Evolutionary conservation across 371 early-diverging fungal genomes (phyloP).

Genomic region (Mortierella sp.): DNA sequence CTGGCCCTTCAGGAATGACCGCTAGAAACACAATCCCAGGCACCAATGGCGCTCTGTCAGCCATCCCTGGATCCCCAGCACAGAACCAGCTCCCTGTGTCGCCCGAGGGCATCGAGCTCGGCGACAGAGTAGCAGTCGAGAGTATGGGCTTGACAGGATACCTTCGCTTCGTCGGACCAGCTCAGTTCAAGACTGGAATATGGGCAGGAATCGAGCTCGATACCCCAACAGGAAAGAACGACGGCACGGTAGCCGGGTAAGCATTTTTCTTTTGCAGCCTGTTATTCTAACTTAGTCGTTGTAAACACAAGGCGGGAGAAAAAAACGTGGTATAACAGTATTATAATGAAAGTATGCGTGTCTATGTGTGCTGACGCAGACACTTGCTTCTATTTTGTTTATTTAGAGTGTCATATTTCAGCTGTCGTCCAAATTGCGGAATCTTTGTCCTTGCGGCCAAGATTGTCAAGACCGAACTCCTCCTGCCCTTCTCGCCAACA

Average conservation of each 20-base stretch:
- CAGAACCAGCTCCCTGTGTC: constrained; percentile 33
- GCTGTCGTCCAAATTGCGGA: constrained; percentile 77
- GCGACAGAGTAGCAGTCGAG: constrained; percentile 78
- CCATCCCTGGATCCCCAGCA: background rate
- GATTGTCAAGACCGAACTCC: constrained; percentile 61
- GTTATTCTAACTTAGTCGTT: background rate
- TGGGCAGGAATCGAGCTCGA: constrained; percentile 91
- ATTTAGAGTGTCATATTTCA: constrained; percentile 72
- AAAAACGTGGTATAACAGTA: constrained; percentile 6
- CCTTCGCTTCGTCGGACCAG: constrained; percentile 78
- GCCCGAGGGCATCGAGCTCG: constrained; percentile 54
- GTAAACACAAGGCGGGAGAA: background rate
- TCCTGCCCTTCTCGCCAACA: constrained; percentile 55
- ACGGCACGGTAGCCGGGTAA: constrained; percentile 81
- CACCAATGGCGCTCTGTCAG: background rate
- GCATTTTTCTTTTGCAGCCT: background rate
- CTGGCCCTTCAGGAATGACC: background rate
- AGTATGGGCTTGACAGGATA: constrained; percentile 79
- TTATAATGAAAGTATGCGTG: background rate
- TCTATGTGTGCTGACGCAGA: constrained; percentile 5
- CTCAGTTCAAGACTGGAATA: constrained; percentile 74
- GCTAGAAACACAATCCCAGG: background rate
- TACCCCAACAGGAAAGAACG: constrained; percentile 83
- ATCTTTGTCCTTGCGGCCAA: constrained; percentile 79
- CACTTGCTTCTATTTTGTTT: constrained; percentile 9